These are phyloP conservation scores for Aspergillus latus DNA, from an alignment of 2,329 filamentous ascomycete genomes.

Conservation along the genomic window DNA sequence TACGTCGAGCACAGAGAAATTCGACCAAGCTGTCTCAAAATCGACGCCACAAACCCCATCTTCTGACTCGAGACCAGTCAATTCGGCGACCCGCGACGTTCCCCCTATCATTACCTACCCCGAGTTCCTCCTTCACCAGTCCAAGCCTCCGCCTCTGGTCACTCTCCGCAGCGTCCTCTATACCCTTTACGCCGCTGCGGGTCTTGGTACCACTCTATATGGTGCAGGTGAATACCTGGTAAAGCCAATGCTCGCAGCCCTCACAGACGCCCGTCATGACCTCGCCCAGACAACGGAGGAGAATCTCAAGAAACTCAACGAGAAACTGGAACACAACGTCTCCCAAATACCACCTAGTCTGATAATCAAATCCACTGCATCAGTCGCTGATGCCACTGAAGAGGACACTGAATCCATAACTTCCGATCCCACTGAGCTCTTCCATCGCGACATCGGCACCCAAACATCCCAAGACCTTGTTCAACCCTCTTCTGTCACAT, in stretches of 20 bases:
- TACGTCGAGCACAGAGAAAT: constrained; percentile 2
- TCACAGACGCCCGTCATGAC: constrained; percentile 58
- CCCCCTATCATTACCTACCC: constrained; percentile 67
- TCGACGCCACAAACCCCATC: constrained; percentile 7
- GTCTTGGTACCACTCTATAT: constrained; percentile 57
- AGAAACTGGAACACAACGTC: constrained; percentile 53
- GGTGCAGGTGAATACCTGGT: constrained; percentile 60
- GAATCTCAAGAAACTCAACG: constrained; percentile 57
- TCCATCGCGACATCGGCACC: constrained; percentile 62
- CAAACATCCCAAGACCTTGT: constrained; percentile 54
- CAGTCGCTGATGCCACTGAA: constrained; percentile 18
- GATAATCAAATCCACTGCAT: neutral
- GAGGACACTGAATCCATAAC: constrained; percentile 51
- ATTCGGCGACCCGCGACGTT: constrained; percentile 41
- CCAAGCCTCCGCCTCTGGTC: constrained; percentile 61
- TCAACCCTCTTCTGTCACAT: constrained; percentile 3
- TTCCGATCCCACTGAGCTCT: constrained; percentile 64
- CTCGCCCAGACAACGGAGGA: constrained; percentile 53
- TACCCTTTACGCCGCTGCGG: constrained; percentile 58
- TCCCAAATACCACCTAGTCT: constrained; percentile 50
- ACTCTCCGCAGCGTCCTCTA: constrained; percentile 57
- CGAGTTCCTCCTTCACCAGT: constrained; percentile 61
- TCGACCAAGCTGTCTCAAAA: constrained; percentile 2
- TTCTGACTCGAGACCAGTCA: constrained; percentile 12
- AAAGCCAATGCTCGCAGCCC: constrained; percentile 56